These are phyloP conservation scores for Aspergillus brasiliensis DNA, from an alignment of 2,329 filamentous ascomycete genomes.

Conservation along the genomic window DNA sequence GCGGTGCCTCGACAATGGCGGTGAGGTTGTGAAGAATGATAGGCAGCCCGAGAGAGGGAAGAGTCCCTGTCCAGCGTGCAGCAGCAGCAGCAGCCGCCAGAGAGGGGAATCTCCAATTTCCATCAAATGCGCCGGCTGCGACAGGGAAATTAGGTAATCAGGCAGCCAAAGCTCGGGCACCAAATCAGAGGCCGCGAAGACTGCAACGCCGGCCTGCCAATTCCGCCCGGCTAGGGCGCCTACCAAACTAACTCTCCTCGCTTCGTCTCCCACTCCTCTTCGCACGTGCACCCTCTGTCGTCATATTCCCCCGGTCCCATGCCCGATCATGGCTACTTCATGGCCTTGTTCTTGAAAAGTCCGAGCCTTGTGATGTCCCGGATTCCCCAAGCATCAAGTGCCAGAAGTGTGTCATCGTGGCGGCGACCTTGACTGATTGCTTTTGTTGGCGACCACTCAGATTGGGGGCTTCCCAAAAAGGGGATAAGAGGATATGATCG, in stretches of 20 bases:
- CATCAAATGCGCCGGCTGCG: slow-evolving; percentile 23
- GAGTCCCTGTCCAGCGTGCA: slow-evolving; percentile 17
- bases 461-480: not conserved
- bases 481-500: not conserved
- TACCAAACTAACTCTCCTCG: not conserved
- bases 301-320: slow-evolving; percentile 5
- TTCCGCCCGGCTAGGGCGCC: slow-evolving; percentile 19
- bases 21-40: slow-evolving; percentile 20
- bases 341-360: slow-evolving; percentile 5
- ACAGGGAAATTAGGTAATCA: slow-evolving; percentile 25
- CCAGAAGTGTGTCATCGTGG: not conserved
- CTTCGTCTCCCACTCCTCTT: not conserved
- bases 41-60: slow-evolving; percentile 12
- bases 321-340: not conserved
- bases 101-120: slow-evolving; percentile 7
- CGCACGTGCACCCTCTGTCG: slow-evolving; percentile 6
- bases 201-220: slow-evolving; percentile 12
- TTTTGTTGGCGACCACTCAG: not conserved
- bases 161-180: slow-evolving; percentile 16
- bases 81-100: not conserved
- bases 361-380: slow-evolving; percentile 5
- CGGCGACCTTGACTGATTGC: not conserved
- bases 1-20: slow-evolving; percentile 19
- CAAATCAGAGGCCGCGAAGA: slow-evolving; percentile 10
- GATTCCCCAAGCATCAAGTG: not conserved